Evolutionary conservation across 768 basidiomycete genomes (phyloP).

Genomic region (Boletellus ananiceps): DNA sequence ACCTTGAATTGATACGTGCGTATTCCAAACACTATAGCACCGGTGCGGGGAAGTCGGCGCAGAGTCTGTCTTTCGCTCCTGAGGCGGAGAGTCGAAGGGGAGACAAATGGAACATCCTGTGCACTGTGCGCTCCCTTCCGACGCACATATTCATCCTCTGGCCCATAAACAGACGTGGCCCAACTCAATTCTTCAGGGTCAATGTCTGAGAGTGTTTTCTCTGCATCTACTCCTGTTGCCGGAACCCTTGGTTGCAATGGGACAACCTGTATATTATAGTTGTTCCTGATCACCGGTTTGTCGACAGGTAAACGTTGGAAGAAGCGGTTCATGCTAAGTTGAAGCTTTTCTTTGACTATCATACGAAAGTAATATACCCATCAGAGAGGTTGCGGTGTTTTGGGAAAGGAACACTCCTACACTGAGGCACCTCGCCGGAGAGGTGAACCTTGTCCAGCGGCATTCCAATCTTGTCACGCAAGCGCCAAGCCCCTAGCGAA

Average conservation of each 20-base stretch:
- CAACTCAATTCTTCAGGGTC: slow-evolving; percentile 69
- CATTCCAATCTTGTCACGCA: slow-evolving; percentile 73
- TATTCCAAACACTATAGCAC: slow-evolving; percentile 69
- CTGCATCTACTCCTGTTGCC: slow-evolving; percentile 1
- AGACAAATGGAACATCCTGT: slow-evolving; percentile 12
- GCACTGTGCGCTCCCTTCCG: slow-evolving; percentile 16
- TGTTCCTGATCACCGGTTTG: slow-evolving; percentile 71
- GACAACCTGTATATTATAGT: slow-evolving; percentile 50
- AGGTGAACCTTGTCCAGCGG: slow-evolving; percentile 67
- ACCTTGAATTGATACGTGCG: slow-evolving; percentile 61
- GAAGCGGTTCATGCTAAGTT: slow-evolving; percentile 63
- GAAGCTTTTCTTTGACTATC: slow-evolving; percentile 60
- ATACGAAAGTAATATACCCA: not conserved
- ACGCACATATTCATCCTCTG: slow-evolving; percentile 43
- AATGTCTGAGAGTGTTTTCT: slow-evolving; percentile 24
- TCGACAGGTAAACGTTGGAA: slow-evolving; percentile 63
- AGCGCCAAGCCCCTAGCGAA: slow-evolving; percentile 66
- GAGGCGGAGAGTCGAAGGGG: slow-evolving; percentile 47
- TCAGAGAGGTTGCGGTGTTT: not conserved
- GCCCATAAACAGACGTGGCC: slow-evolving; percentile 51
- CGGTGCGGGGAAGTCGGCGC: slow-evolving; percentile 57
- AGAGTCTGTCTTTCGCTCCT: slow-evolving; percentile 70
- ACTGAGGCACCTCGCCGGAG: slow-evolving; percentile 65
- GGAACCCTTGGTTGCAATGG: slow-evolving; percentile 13
- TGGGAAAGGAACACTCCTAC: slow-evolving; percentile 36